phyloP scores from a whole-genome alignment of 1,284 basidiomycete genomes.

The Marasmius sp. region DNA sequence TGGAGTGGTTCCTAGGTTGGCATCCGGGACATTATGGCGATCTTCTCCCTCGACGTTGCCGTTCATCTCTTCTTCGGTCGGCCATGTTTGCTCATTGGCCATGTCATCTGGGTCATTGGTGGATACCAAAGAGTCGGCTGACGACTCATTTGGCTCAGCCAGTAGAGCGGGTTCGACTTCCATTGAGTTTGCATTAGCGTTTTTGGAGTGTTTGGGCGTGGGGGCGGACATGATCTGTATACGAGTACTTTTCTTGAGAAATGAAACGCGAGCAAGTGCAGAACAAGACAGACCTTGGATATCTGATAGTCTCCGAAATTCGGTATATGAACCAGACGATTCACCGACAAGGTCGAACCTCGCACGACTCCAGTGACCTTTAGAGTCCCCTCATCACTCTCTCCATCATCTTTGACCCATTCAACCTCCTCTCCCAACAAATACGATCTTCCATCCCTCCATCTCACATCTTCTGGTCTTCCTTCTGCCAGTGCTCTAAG shows the following conservation, averaged over 20 bases:
- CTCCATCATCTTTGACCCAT: conserved; percentile 38
- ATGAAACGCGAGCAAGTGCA: conserved; percentile 10
- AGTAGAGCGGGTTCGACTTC: conserved; percentile 61
- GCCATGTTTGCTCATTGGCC: conserved; percentile 97
- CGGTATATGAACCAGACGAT: conserved; percentile 88
- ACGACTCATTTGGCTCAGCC: conserved; percentile 60
- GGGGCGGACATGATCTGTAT: conserved; percentile 64
- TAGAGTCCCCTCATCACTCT: conserved; percentile 50
- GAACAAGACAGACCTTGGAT: conserved; percentile 58
- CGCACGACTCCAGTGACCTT: conserved; percentile 85
- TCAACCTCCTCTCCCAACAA: conserved; percentile 72
- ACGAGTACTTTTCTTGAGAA: conserved; percentile 15
- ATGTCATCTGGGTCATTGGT: conserved; percentile 89
- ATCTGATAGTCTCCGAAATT: conserved; percentile 90
- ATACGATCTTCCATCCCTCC: conserved; percentile 83
- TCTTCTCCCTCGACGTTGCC: conserved; percentile 34
- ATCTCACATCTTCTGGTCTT: conserved; percentile 72
- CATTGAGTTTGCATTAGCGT: conserved; percentile 43
- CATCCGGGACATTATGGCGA: conserved; percentile 56
- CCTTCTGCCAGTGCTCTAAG: conserved; percentile 80
- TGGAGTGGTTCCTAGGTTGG: conserved; percentile 65
- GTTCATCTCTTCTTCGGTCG: conserved; percentile 94
- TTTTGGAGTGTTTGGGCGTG: conserved; percentile 40
- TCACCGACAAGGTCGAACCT: conserved; percentile 77
- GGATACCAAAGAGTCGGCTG: conserved; percentile 87